Conservation (phyloP, 345 rosid species). For the Viola odorata region DNA sequence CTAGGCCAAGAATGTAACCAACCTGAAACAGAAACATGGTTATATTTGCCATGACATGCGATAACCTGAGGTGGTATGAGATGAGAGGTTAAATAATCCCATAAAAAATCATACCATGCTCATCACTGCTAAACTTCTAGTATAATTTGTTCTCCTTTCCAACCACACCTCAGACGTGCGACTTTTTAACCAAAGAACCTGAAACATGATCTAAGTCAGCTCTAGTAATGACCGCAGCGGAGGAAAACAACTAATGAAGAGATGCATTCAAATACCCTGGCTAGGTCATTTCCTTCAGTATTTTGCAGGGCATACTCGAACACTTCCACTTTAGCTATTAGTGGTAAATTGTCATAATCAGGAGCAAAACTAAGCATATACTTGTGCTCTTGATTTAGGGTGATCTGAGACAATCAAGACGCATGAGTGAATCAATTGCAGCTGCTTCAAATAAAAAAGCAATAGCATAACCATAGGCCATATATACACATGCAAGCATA, state of each 20-base stretch:
- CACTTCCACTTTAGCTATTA: slow-evolving; percentile 88
- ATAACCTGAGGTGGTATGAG: too few relatives aligned
- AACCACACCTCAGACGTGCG: slow-evolving; percentile 97
- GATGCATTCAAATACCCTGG: slow-evolving; percentile 51
- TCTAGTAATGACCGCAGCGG: slow-evolving; percentile 10
- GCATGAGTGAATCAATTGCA: slow-evolving; percentile 8
- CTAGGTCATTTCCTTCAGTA: slow-evolving; percentile 93
- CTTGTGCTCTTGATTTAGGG: slow-evolving; percentile 89
- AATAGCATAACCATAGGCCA: neutral
- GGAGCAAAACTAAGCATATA: slow-evolving; percentile 89
- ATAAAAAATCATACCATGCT: slow-evolving; percentile 67
- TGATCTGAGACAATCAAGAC: slow-evolving; percentile 53
- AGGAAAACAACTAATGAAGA: slow-evolving; percentile 6
- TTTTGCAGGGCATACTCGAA: slow-evolving; percentile 80
- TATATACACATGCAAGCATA: neutral
- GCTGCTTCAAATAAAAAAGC: slow-evolving; percentile 1
- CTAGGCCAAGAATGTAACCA: slow-evolving; percentile 97
- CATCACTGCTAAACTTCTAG: slow-evolving; percentile 98
- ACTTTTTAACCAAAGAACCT: slow-evolving; percentile 99
- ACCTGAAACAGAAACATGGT: slow-evolving; percentile 48
- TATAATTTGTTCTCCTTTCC: slow-evolving; percentile 96
- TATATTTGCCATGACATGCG: neutral
- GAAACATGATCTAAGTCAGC: slow-evolving; percentile 10
- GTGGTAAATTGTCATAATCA: slow-evolving; percentile 87
- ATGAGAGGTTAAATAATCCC: too few relatives aligned